phyloP scores from a whole-genome alignment of 768 basidiomycete species.

The Termitomyces sp. region DNA sequence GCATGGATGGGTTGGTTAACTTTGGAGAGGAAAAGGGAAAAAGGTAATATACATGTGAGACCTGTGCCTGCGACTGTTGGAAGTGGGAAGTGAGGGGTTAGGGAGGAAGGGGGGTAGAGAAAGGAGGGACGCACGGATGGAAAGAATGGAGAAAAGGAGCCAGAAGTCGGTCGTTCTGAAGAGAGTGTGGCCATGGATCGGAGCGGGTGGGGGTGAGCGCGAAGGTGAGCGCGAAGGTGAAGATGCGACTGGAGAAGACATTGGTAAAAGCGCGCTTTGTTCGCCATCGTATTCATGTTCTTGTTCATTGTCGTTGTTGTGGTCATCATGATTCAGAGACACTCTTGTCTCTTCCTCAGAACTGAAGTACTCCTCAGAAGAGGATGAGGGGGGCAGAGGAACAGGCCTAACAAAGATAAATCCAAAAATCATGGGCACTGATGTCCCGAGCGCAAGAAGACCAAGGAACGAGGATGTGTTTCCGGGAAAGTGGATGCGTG shows the following conservation, averaged over 20 bases:
- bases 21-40: background rate
- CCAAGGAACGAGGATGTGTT: slow-evolving; percentile 75
- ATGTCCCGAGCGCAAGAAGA: slow-evolving; percentile 71
- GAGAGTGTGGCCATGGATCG: slow-evolving; percentile 17
- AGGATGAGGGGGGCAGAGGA: slow-evolving; percentile 59
- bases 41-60: slow-evolving; percentile 54
- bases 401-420: slow-evolving; percentile 67
- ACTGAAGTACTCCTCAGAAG: slow-evolving; percentile 9
- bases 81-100: background rate
- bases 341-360: background rate
- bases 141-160: slow-evolving; percentile 40
- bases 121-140: slow-evolving; percentile 41
- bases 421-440: slow-evolving; percentile 76
- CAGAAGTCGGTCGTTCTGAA: slow-evolving; percentile 19
- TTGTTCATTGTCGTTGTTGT: background rate
- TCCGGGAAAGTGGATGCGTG: slow-evolving; percentile 67
- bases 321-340: background rate
- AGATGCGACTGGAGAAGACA: background rate
- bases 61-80: slow-evolving; percentile 64
- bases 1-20: background rate
- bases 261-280: slow-evolving; percentile 2
- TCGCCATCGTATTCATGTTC: slow-evolving; percentile 4
- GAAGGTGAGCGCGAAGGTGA: background rate
- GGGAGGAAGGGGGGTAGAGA: slow-evolving; percentile 22
- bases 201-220: slow-evolving; percentile 8